Evolutionary conservation across 495 filamentous ascomycete genomes (phyloP).

Genomic region (Coniosporium apollinis): DNA sequence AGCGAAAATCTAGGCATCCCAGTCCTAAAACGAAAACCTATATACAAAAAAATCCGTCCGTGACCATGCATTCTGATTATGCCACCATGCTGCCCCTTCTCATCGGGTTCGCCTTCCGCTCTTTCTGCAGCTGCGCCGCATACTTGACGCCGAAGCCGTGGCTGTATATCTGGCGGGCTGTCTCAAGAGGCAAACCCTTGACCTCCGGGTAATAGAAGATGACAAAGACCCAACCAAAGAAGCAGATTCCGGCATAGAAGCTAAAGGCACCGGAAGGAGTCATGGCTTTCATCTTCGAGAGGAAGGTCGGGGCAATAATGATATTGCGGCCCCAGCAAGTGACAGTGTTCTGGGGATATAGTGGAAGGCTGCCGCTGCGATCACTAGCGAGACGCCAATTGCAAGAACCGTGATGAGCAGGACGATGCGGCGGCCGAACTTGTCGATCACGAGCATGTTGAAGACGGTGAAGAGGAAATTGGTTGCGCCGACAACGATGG

Average conservation of each 20-base stretch:
- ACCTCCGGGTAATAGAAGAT: constrained; percentile 36
- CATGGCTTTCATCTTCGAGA: constrained; percentile 31
- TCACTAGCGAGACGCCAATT: constrained; percentile 24
- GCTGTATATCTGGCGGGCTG: constrained; percentile 31
- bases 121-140: constrained; percentile 23
- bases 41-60: no score
- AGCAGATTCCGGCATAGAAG: constrained; percentile 34
- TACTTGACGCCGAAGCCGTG: constrained; percentile 31
- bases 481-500: constrained; percentile 31
- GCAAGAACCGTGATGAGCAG: constrained; percentile 29
- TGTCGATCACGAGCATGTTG: constrained; percentile 33
- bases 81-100: no score
- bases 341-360: constrained; percentile 33
- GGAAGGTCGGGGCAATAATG: constrained; percentile 35
- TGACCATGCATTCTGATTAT: no score
- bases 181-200: constrained; percentile 33
- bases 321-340: constrained; percentile 36
- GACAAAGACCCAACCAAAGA: constrained; percentile 29
- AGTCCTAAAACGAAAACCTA: no score
- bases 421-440: constrained; percentile 30
- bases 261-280: constrained; percentile 35
- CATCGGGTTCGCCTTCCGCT: constrained; percentile 15
- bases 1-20: no score
- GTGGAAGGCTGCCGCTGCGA: constrained; percentile 31
- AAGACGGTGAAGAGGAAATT: constrained; percentile 37